Conservation (phyloP, 441 rosid species). For the Syzygium malaccense region DNA sequence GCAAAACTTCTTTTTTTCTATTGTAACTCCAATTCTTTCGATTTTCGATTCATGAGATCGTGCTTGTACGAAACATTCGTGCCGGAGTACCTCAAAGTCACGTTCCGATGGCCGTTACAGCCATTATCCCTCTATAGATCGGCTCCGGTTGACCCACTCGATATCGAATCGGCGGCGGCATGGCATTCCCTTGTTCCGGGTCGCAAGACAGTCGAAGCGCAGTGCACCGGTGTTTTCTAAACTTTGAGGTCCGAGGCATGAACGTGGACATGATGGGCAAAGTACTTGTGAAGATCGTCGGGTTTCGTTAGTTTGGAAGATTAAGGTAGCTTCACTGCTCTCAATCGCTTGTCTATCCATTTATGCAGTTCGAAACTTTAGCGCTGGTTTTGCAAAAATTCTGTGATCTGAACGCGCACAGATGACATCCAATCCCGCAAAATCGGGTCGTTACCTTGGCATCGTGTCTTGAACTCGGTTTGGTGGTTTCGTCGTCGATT, state of each 20-base stretch:
- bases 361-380: background rate
- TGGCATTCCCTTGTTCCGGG: rapidly evolving
- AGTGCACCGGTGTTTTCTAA: background rate
- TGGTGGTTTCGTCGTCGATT: background rate
- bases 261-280: background rate
- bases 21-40: background rate
- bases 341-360: background rate
- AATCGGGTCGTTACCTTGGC: background rate
- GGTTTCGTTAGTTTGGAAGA: background rate
- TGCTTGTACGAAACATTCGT: background rate
- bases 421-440: background rate
- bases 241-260: background rate
- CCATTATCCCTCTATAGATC: background rate
- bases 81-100: background rate
- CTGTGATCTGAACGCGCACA: background rate
- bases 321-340: background rate
- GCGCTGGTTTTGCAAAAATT: background rate
- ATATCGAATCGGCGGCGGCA: background rate
- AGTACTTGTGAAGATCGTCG: background rate
- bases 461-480: background rate
- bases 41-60: background rate
- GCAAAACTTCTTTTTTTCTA: background rate
- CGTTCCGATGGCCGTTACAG: background rate
- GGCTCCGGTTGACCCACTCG: background rate
- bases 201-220: background rate